Evolutionary conservation across 1,139 yeast species (phyloP), one percentile per base, ranked within the genome.

Genomic region (Yamadazyma diospyri): DNA sequence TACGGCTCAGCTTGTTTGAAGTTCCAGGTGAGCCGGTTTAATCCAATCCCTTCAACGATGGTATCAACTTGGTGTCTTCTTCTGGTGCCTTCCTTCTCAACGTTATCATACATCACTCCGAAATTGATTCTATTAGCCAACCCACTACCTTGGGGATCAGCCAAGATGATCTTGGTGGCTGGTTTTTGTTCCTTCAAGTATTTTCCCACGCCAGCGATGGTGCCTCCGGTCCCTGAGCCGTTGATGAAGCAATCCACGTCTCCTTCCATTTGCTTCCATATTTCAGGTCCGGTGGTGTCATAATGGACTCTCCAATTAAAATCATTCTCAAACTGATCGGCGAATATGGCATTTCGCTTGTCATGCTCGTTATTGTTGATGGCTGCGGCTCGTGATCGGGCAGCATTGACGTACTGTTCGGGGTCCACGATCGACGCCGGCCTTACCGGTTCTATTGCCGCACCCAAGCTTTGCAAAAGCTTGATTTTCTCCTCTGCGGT

Each of bases 91-190:
- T 92, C 98, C 45, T 72, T 79, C 56, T 92, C 98, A 12, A 79
- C 89, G 2, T 68, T 45, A 47, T 89, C 95, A 55, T 86, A 92
- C 97, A 92, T 87, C 5, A 92, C 97, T 1, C 97, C 97, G 50
- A 64, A 79, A 48, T 86, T 86, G 36, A 92, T 76, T 40, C 95
- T 66, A 59, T 92, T 88, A 50, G 72, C 83, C 44, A 92, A 72
- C 0, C 98, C 98, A 9, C 94, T 80, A 0, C 98, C 98, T 50
- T 87, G 97, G 1, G 97, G 98, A 55, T 92, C 98, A 0, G 97
- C 95, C 23, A 92, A 63, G 1, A 85, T 67, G 1, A 78, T 70
- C 29, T 58, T 62, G 1, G 72, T 46, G 0, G 45, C 29, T 1
- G 66, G 56, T 13, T 61, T 44, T 15, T 32, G 61, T 38, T 75